These are phyloP conservation scores for Phycomyces blakesleeanus DNA, from an alignment of 192 early-diverging fungal genomes.

Conservation along the genomic window DNA sequence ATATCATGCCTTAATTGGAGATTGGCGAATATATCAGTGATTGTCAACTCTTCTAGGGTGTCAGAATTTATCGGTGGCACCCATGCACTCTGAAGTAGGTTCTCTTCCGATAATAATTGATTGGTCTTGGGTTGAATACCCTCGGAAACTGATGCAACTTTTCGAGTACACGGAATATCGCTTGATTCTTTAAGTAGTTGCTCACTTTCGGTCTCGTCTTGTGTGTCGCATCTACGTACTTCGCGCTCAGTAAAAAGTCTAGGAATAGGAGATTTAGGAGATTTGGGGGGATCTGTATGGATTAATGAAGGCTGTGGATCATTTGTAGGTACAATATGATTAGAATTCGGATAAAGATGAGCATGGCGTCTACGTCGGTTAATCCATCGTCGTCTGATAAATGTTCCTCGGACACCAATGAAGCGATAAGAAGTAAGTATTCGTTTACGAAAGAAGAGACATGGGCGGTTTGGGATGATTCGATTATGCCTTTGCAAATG, in stretches of 20 bases:
- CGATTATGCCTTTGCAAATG: neutral
- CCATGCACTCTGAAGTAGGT: constrained; percentile 1
- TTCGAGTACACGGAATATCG: too few species aligned
- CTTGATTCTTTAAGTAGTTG: too few species aligned
- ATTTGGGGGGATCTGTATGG: too few species aligned
- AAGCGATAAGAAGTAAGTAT: neutral
- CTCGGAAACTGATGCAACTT: too few species aligned
- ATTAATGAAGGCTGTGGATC: neutral
- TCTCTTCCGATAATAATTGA: too few species aligned
- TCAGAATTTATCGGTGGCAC: constrained; percentile 81
- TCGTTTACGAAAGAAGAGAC: neutral
- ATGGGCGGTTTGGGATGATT: neutral
- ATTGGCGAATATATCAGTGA: constrained; percentile 80
- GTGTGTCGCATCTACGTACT: too few species aligned
- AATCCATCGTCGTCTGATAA: neutral
- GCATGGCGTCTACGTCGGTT: neutral
- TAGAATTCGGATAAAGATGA: neutral
- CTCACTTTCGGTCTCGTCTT: too few species aligned
- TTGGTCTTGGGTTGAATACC: too few species aligned
- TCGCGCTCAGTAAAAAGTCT: too few species aligned
- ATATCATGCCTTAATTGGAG: constrained; percentile 87
- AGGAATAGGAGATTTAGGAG: too few species aligned
- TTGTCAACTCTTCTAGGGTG: constrained; percentile 79
- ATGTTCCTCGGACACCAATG: neutral
- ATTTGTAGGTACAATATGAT: neutral